Base-by-base conservation (phyloP, 2,329 filamentous ascomycete genomes). In the Xylariaceae sp. region DNA sequence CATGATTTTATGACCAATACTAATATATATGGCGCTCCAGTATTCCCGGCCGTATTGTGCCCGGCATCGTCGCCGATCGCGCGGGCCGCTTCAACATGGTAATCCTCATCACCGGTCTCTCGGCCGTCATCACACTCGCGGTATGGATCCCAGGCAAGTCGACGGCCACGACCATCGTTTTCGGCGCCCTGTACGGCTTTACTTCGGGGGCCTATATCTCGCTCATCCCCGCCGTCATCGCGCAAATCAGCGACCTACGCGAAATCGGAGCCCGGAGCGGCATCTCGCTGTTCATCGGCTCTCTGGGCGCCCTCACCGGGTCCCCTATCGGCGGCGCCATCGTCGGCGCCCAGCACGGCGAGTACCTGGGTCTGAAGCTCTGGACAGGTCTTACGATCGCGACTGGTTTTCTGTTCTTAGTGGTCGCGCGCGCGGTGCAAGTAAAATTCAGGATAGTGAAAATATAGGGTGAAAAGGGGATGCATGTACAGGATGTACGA, bases 231-330 rank as follows among this genome's bases (percentile, higher is more conserved):
- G 81, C 87, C 0, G 75, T 89, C 12, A 77, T 92, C 19, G 87
- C 87, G 1, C 87, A 92, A 66, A 88, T 92, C 60, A 87, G 84
- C 1, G 87, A 90, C 41, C 82, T 91, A 33, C 78, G 83, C 17
- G 81, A 90, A 69, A 87, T 92, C 29, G 90, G 90, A 12, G 82
- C 87, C 1, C 79, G 89, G 5, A 86, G 82, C 2, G 90, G 90
- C 0, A 80, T 82, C 0, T 79, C 85, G 23, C 90, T 89, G 68
- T 81, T 84, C 14, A 70, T 87, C 43, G 78, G 86, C 53, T 80
- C 84, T 1, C 74, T 92, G 28, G 88, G 86, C 3, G 87, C 85
- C 1, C 74, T 93, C 47, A 85, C 85, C 0, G 87, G 88, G 1
- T 85, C 80, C 41, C 89, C 89, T 0, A 88, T 91, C 64, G 87